Percentiles rank a stretch among this genome's conserved stretches.
Conservation (phyloP, 305 asterid species). For the Coffea humblotiana region DNA sequence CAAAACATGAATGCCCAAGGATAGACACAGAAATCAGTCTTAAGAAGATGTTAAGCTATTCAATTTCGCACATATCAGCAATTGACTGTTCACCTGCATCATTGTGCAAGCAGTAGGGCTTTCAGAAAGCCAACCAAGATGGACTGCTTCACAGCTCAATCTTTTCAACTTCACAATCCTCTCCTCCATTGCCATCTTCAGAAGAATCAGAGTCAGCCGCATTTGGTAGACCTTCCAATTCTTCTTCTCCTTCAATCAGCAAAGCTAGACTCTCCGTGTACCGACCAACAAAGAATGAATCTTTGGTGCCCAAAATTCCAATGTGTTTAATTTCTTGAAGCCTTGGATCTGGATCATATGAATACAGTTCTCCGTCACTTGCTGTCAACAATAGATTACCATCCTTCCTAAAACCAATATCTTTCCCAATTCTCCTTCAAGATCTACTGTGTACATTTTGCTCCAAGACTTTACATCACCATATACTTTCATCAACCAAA, state of each 20-base stretch:
- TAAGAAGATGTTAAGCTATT: neutral
- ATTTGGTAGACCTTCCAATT: neutral
- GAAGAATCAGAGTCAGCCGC: neutral
- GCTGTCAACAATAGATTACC: slow-evolving; percentile 17
- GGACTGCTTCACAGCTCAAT: slow-evolving; percentile 26
- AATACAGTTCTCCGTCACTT: slow-evolving; percentile 9
- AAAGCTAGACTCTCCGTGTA: slow-evolving; percentile 35
- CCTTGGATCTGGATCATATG: slow-evolving; percentile 14
- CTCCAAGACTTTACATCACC: slow-evolving; percentile 21
- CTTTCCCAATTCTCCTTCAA: slow-evolving; percentile 8
- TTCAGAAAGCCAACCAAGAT: slow-evolving; percentile 18
- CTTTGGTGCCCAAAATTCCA: slow-evolving; percentile 19
- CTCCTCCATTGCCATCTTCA: slow-evolving; percentile 7
- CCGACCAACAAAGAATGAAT: slow-evolving; percentile 22
- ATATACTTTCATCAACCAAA: slow-evolving; percentile 40
- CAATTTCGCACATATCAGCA: neutral
- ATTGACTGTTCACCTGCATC: neutral
- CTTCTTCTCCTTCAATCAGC: slow-evolving; percentile 30
- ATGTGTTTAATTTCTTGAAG: slow-evolving; percentile 2
- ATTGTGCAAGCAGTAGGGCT: slow-evolving; percentile 20
- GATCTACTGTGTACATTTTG: neutral
- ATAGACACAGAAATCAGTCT: no score
- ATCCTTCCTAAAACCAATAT: neutral
- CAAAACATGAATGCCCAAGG: no score
- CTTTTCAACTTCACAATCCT: slow-evolving; percentile 13